Percentiles rank a stretch among this genome's conserved stretches.
These are phyloP conservation scores for Entomortierella parvispora DNA, from an alignment of 192 early-diverging fungal genomes.

Conservation along the genomic window DNA sequence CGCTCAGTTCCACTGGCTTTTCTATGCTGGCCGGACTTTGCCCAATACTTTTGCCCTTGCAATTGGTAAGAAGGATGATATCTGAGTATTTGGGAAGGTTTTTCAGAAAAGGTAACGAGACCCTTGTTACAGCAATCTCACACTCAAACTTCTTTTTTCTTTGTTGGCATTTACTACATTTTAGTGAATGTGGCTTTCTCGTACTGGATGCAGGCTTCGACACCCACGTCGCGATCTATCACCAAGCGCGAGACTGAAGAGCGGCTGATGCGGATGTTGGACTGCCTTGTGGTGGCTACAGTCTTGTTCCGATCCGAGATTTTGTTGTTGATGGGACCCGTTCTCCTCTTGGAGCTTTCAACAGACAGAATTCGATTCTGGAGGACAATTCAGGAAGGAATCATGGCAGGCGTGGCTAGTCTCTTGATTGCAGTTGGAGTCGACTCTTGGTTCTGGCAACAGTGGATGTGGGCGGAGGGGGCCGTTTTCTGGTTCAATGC, in stretches of 20 bases:
- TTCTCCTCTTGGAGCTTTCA: conserved; percentile 51
- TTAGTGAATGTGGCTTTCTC: conserved; percentile 54
- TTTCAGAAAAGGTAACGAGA: too few relatives aligned
- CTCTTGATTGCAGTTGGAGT: conserved; percentile 58
- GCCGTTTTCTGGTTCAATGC: conserved; percentile 82
- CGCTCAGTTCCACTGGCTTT: conserved; percentile 89
- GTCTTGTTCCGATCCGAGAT: conserved; percentile 68
- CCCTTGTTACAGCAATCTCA: too few relatives aligned
- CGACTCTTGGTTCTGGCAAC: conserved; percentile 86
- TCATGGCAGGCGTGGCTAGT: conserved; percentile 29
- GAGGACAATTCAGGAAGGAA: conserved; percentile 24
- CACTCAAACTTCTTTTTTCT: background rate
- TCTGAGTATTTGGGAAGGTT: background rate
- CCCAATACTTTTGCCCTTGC: conserved; percentile 89
- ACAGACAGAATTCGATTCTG: conserved; percentile 30
- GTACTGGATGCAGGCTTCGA: conserved; percentile 47
- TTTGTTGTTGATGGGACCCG: conserved; percentile 49
- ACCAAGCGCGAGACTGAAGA: conserved; percentile 7
- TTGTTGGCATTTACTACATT: background rate
- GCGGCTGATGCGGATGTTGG: conserved; percentile 53
- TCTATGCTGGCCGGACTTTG: conserved; percentile 89
- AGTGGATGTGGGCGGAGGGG: conserved; percentile 77
- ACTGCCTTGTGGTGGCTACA: conserved; percentile 53
- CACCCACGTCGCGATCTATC: conserved; percentile 10
- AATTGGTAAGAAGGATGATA: conserved; percentile 48